Percentiles rank a stretch among this genome's conserved stretches.
phyloP scores from a whole-genome alignment of 2,329 filamentous ascomycete species.

The Talaromyces sp. region DNA sequence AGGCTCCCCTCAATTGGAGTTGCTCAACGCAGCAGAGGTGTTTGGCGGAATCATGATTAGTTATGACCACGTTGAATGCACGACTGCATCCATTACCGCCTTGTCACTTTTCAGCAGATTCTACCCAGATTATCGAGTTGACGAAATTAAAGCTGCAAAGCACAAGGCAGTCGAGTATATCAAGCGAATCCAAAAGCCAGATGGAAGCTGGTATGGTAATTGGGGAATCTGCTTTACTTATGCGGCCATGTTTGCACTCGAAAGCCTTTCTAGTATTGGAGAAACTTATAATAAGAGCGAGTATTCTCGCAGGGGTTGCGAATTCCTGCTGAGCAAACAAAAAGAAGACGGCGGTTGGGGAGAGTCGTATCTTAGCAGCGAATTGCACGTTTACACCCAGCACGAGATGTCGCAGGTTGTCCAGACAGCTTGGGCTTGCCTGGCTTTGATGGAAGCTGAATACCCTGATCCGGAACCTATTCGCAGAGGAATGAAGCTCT shows the following conservation, averaged over 20 bases:
- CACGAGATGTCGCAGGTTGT: slow-evolving; percentile 84
- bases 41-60: slow-evolving; percentile 98
- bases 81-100: slow-evolving; percentile 87
- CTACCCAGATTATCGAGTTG: slow-evolving; percentile 74
- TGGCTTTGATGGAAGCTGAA: slow-evolving; percentile 75
- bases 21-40: slow-evolving; percentile 91
- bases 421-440: slow-evolving; percentile 87
- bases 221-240: slow-evolving; percentile 99
- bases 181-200: slow-evolving; percentile 68
- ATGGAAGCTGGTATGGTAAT: slow-evolving; percentile 96
- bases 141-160: slow-evolving; percentile 73
- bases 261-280: slow-evolving; percentile 75
- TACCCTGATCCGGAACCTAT: slow-evolving; percentile 74
- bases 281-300: slow-evolving; percentile 75
- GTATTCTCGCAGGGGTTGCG: slow-evolving; percentile 69
- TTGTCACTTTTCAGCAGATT: slow-evolving; percentile 76
- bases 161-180: slow-evolving; percentile 76
- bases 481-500: slow-evolving; percentile 69
- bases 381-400: slow-evolving; percentile 70
- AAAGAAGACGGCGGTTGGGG: slow-evolving; percentile 92
- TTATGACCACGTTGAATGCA: slow-evolving; percentile 97
- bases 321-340: slow-evolving; percentile 82
- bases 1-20: slow-evolving; percentile 73
- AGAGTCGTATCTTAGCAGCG: slow-evolving; percentile 85
- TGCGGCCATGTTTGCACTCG: slow-evolving; percentile 91